These are phyloP conservation scores for Setaria italica DNA, from an alignment of 202 grass and related monocot genomes.

Conservation along the genomic window DNA sequence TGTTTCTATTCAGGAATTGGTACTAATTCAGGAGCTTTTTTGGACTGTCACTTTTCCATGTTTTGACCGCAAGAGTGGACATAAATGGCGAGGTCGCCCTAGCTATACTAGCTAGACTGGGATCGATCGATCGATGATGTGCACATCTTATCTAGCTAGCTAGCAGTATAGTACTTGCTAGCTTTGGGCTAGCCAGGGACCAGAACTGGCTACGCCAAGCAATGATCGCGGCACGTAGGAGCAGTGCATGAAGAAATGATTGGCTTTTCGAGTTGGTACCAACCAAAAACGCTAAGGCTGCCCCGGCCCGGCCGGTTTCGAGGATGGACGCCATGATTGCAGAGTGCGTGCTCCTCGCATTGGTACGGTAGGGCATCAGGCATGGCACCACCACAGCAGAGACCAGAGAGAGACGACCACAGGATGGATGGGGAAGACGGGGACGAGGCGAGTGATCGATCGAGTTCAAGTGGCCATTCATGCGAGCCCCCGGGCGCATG, in stretches of 20 bases:
- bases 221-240: constrained; percentile 69
- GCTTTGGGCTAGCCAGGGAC: constrained; percentile 5
- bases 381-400: not conserved
- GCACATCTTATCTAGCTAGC: not conserved
- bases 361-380: constrained; percentile 6
- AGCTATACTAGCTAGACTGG: not conserved
- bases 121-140: not conserved
- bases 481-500: constrained; percentile 40
- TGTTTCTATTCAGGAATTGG: not conserved
- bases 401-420: not conserved
- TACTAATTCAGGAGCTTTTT: not conserved
- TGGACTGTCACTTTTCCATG: not conserved
- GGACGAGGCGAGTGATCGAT: not conserved
- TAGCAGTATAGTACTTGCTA: not conserved
- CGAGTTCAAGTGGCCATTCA: constrained; percentile 66
- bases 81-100: not conserved
- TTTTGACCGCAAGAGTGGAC: not conserved
- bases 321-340: constrained; percentile 57
- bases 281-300: constrained; percentile 37
- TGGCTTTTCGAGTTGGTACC: constrained; percentile 56
- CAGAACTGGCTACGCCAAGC: not conserved
- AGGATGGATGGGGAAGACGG: not conserved
- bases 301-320: constrained; percentile 16
- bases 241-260: constrained; percentile 72
- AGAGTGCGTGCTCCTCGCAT: constrained; percentile 49